These are phyloP conservation scores for Amanita brunnescens DNA, from an alignment of 768 basidiomycete genomes.

Conservation along the genomic window DNA sequence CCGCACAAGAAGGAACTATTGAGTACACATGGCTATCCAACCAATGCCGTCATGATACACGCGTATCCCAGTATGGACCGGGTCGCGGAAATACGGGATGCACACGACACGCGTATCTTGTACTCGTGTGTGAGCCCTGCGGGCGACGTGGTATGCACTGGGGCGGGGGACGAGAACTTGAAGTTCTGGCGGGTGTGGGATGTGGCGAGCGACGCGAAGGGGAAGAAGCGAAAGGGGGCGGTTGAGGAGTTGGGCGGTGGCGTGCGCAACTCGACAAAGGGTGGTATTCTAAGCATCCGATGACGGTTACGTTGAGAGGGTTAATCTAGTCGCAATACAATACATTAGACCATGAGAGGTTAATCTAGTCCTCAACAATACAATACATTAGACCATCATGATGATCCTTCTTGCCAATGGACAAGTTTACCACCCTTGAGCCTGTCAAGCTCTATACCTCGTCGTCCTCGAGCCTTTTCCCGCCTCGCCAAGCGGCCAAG, in stretches of 20 bases:
- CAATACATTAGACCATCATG: not conserved
- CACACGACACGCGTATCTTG: slow-evolving; percentile 87
- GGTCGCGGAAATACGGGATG: slow-evolving; percentile 79
- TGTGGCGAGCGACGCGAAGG: slow-evolving; percentile 29
- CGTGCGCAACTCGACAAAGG: slow-evolving; percentile 37
- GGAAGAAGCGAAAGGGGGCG: slow-evolving; percentile 43
- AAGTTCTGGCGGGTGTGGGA: slow-evolving; percentile 96
- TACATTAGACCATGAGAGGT: not conserved
- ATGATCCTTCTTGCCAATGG: slow-evolving; percentile 36
- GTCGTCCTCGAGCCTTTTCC: slow-evolving; percentile 5
- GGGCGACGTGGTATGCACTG: slow-evolving; percentile 88
- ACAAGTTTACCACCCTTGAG: slow-evolving; percentile 82
- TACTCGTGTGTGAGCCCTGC: slow-evolving; percentile 80
- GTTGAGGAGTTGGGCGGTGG: slow-evolving; percentile 28
- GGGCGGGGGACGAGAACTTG: slow-evolving; percentile 90
- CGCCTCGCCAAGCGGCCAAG: not conserved
- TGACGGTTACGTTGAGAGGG: slow-evolving; percentile 10
- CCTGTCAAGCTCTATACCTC: slow-evolving; percentile 50
- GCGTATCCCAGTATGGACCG: slow-evolving; percentile 79
- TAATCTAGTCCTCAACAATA: not conserved
- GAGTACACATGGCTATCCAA: slow-evolving; percentile 92
- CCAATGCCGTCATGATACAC: slow-evolving; percentile 74
- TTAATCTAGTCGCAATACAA: not conserved
- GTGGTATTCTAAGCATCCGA: slow-evolving; percentile 41
- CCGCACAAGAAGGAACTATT: slow-evolving; percentile 84